Conservation (phyloP, 768 basidiomycete genomes). For the Hydnomerulius pinastri region DNA sequence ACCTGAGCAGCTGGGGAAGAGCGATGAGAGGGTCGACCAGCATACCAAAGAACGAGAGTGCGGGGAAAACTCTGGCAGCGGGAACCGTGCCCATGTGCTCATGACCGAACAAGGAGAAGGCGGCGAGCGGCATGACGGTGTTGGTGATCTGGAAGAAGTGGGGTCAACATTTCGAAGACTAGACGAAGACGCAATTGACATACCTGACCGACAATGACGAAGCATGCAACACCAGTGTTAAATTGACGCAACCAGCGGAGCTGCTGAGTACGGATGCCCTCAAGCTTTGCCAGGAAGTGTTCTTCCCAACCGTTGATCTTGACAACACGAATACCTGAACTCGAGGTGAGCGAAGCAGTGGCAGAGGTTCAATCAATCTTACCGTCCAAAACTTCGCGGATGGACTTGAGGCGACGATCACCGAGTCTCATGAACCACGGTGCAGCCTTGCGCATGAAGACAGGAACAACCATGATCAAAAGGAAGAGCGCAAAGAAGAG, state of each 20-base stretch:
- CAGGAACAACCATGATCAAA: constrained; percentile 31
- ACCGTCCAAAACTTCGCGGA: constrained; percentile 32
- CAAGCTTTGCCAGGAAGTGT: constrained; percentile 23
- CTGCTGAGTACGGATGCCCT: constrained; percentile 25
- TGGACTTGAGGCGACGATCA: constrained; percentile 28
- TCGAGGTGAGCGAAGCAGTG: background rate
- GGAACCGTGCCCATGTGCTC: constrained; percentile 26
- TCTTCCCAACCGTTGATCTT: constrained; percentile 31
- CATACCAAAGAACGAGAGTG: constrained; percentile 34
- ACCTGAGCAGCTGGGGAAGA: constrained; percentile 32
- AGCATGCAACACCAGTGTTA: constrained; percentile 23
- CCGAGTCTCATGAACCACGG: constrained; percentile 30
- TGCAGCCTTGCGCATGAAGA: constrained; percentile 34
- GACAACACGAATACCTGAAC: constrained; percentile 25
- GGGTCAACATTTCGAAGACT: constrained; percentile 3
- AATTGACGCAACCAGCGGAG: constrained; percentile 27
- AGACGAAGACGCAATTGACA: background rate
- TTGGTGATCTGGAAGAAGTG: constrained; percentile 19
- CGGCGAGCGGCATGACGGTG: constrained; percentile 33
- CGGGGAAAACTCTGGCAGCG: constrained; percentile 27
- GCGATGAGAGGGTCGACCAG: constrained; percentile 31
- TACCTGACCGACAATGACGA: constrained; percentile 29
- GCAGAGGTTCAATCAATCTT: background rate
- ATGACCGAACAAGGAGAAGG: constrained; percentile 30
- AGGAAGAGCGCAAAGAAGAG: constrained; percentile 24